Percentiles rank a stretch among this genome's conserved stretches.
Evolutionary conservation across 140 eudicot genomes (phyloP).

Genomic region (Erigeron philadelphicus): DNA sequence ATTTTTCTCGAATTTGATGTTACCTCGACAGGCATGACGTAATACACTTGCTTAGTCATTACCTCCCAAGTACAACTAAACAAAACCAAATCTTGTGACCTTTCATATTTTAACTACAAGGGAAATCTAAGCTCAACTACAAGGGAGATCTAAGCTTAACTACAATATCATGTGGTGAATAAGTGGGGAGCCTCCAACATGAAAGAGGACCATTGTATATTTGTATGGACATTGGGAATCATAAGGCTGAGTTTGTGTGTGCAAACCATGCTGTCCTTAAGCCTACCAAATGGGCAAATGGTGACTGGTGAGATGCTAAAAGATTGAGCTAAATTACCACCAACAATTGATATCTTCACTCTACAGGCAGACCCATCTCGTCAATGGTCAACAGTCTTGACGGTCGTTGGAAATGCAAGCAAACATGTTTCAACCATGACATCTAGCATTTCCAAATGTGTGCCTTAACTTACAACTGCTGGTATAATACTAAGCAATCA

Average conservation of each 20-base stretch:
- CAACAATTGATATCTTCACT: neutral
- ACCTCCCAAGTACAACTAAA: neutral
- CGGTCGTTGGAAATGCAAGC: neutral
- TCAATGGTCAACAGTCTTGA: neutral
- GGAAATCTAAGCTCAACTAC: conserved; percentile 1
- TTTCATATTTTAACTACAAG: neutral
- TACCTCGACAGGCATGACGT: neutral
- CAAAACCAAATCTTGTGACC: neutral
- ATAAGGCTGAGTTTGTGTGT: neutral
- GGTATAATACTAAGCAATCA: neutral
- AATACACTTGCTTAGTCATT: neutral
- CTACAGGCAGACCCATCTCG: neutral
- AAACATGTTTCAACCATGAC: neutral
- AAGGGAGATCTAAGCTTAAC: conserved; percentile 3
- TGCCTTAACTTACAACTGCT: neutral
- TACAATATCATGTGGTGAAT: neutral
- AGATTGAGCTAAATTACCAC: too few relatives aligned
- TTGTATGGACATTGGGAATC: too few relatives aligned
- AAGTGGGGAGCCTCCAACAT: neutral
- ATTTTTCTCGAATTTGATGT: neutral
- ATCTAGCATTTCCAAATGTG: neutral
- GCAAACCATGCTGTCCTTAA: neutral
- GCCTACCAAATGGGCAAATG: neutral
- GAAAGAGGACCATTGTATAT: neutral
- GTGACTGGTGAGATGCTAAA: too few relatives aligned